phyloP scores from a whole-genome alignment of 495 filamentous ascomycete species.

The Beverwykella pulmonaria region DNA sequence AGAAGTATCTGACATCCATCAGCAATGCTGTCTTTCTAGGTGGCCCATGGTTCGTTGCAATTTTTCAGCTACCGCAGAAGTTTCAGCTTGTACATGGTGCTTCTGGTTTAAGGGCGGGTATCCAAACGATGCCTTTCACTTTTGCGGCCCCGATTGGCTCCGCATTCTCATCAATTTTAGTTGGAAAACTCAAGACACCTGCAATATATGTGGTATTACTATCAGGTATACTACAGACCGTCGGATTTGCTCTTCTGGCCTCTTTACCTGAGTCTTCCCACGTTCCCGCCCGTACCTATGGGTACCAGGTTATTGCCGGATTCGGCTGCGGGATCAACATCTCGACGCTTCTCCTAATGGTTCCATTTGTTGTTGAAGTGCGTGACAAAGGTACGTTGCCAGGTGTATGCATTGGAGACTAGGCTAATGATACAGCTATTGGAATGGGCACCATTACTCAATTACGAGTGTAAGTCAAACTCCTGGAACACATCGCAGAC shows the following conservation, averaged over 20 bases:
- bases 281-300: neutral
- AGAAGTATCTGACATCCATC: neutral
- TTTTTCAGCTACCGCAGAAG: conserved; percentile 22
- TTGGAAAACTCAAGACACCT: neutral
- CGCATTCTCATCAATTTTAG: neutral
- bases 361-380: conserved; percentile 8
- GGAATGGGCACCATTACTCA: conserved; percentile 5
- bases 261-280: neutral
- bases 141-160: neutral
- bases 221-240: neutral
- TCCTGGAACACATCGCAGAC: too few species aligned
- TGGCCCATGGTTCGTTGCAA: neutral
- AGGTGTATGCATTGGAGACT: too few species aligned
- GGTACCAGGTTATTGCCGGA: conserved; percentile 18
- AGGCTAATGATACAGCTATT: too few species aligned
- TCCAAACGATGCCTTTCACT: conserved; percentile 11
- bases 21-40: conserved; percentile 11
- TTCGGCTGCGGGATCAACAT: conserved; percentile 14
- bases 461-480: neutral
- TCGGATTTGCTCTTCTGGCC: conserved; percentile 1
- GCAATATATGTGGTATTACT: conserved; percentile 4
- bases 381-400: too few species aligned
- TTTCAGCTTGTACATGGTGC: conserved; percentile 5
- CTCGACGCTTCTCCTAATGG: neutral
- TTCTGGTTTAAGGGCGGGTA: neutral